These are phyloP conservation scores for Pontederia crassipes DNA, from an alignment of 176 grass and related monocot genomes.

Conservation along the genomic window DNA sequence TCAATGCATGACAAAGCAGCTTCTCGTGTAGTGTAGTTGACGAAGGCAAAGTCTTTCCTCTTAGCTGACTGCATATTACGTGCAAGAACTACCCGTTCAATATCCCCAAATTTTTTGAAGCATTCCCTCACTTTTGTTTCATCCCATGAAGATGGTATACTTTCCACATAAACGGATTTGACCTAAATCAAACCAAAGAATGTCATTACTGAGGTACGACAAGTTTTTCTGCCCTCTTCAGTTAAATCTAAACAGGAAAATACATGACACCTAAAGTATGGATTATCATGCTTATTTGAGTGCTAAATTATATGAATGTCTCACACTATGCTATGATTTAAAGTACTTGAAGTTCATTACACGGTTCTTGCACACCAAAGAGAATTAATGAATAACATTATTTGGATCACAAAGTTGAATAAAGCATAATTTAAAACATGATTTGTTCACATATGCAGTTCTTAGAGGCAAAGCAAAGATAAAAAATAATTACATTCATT, in stretches of 20 bases:
- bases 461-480: neutral
- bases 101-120: constrained; percentile 52
- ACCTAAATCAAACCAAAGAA: constrained; percentile 41
- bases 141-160: constrained; percentile 47
- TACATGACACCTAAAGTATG: too few species aligned
- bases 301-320: too few species aligned
- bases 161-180: constrained; percentile 61
- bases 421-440: too few species aligned
- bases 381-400: too few species aligned
- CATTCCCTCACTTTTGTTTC: constrained; percentile 38
- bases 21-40: constrained; percentile 51
- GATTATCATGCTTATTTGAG: too few species aligned
- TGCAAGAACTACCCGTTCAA: constrained; percentile 42
- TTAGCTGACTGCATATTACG: constrained; percentile 36
- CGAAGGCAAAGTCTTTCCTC: constrained; percentile 56
- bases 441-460: too few species aligned
- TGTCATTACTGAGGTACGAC: constrained; percentile 1
- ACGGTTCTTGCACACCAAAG: too few species aligned
- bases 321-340: too few species aligned
- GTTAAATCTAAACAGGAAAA: too few species aligned
- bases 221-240: neutral
- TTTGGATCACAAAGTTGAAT: too few species aligned
- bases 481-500: neutral
- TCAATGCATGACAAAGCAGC: constrained; percentile 54
- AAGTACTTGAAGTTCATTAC: too few species aligned